Evolutionary conservation across 768 basidiomycete genomes (phyloP), one percentile per base, ranked within the genome.

Genomic region (Pisolithus microcarpus): DNA sequence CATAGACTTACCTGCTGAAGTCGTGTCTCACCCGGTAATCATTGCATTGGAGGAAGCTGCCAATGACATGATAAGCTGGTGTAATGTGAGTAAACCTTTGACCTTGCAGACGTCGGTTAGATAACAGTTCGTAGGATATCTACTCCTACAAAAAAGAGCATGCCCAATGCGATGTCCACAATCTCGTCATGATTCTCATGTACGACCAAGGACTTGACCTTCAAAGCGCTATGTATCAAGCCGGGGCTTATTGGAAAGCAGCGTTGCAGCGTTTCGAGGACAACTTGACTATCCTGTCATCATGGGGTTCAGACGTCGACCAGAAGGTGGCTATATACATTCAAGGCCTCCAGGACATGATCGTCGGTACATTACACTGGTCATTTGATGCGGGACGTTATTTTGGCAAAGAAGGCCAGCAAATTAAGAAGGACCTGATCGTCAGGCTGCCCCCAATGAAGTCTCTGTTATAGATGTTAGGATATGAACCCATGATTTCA

Each of bases 101-200:
- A 26, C 34, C 31, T 48, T 5, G 2, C 15, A 13, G 16, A n/a
- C n/a, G 4, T 37, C 18, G 8, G 19, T 39, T 56, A 19, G 65
- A 48, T 2, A 13, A 10, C 46, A 9, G 7, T 11, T 15, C 15
- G 4, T 2, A 85, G 85, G 85, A 87, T 55, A 81, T 87, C 34
- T 82, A 84, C 61, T 87, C 84, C 1, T 88, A 84, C 65, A 85
- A 87, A 53, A 78, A 80, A 40, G 86, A 87, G 60, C 85, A 87
- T 64, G 77, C 84, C 2, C 76, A 80, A 13, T 76, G 75, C 9
- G 81, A 85, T 54, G 81, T 79, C 16, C 81, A 85, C 63, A 87
- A 88, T 62, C 82, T 87, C 75, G 75, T 88, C 49, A 70, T 74
- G n/a, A 80, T 87, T 46, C 73, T 86, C 55, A 85, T 84, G 81